These are phyloP conservation scores for Vicia faba DNA, from an alignment of 306 rosid species.

Conservation along the genomic window DNA sequence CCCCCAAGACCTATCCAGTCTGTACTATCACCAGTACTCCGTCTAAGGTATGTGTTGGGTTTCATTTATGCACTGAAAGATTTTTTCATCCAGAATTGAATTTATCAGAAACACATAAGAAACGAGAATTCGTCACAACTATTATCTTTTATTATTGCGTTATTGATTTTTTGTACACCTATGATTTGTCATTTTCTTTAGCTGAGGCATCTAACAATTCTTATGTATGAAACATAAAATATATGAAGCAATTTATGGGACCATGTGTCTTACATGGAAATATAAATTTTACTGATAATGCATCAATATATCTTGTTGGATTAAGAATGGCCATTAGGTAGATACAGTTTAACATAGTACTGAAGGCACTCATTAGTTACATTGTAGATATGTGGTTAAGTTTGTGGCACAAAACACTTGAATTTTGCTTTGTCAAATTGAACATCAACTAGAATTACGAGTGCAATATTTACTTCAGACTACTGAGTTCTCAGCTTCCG, in stretches of 20 bases:
- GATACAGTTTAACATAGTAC: conserved; percentile 3
- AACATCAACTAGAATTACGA: conserved; percentile 10
- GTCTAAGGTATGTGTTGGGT: conserved; percentile 68
- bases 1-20: conserved; percentile 97
- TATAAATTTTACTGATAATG: conserved; percentile 4
- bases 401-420: conserved; percentile 3
- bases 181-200: conserved; percentile 17
- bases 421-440: not conserved
- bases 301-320: conserved; percentile 17
- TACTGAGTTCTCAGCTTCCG: conserved; percentile 17
- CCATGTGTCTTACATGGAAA: not conserved
- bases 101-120: conserved; percentile 4
- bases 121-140: not conserved
- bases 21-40: conserved; percentile 99
- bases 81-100: not conserved
- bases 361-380: conserved; percentile 7
- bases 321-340: conserved; percentile 16
- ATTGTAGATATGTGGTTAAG: not conserved
- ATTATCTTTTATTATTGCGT: not conserved
- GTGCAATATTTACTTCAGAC: conserved; percentile 2
- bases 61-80: conserved; percentile 10
- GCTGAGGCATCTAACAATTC: conserved; percentile 9
- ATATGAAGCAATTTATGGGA: conserved; percentile 20
- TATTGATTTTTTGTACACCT: conserved; percentile 3
- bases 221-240: not conserved